These are phyloP conservation scores for Podaxis mareebaensis DNA, from an alignment of 768 basidiomycete genomes.

Conservation along the genomic window DNA sequence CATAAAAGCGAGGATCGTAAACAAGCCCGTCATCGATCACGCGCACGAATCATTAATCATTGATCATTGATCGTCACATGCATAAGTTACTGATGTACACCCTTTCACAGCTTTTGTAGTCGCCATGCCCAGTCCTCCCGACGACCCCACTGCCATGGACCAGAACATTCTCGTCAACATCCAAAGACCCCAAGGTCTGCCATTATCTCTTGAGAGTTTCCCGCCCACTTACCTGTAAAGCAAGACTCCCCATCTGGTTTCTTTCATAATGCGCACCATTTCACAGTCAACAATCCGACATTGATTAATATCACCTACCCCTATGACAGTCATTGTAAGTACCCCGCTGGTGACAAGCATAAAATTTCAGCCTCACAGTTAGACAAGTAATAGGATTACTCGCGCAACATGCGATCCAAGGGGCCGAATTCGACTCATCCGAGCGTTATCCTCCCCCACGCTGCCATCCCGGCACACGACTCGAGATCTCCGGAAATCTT, in stretches of 20 bases:
- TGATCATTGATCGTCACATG: no score
- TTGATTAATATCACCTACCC: neutral
- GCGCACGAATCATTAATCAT: no score
- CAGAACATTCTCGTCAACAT: neutral
- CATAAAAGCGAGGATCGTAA: no score
- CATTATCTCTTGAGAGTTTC: neutral
- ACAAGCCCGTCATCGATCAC: no score
- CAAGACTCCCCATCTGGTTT: neutral
- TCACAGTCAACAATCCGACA: neutral
- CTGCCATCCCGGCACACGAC: constrained; percentile 6
- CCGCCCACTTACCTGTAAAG: neutral
- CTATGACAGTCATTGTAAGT: neutral
- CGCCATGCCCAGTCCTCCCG: neutral
- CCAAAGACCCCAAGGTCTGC: neutral
- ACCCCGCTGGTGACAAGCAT: neutral
- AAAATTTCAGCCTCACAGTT: neutral
- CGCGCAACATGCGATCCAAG: neutral
- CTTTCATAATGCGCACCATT: neutral
- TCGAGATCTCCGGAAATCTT: neutral
- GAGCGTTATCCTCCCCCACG: constrained; percentile 5
- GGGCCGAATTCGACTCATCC: constrained; percentile 10
- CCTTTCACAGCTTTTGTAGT: neutral
- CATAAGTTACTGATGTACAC: neutral
- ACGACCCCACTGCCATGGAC: neutral
- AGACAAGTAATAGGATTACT: neutral